Evolutionary conservation across 768 basidiomycete genomes (phyloP), one percentile per base, ranked within the genome.

Genomic region (Porpolomopsis calyptriformis): DNA sequence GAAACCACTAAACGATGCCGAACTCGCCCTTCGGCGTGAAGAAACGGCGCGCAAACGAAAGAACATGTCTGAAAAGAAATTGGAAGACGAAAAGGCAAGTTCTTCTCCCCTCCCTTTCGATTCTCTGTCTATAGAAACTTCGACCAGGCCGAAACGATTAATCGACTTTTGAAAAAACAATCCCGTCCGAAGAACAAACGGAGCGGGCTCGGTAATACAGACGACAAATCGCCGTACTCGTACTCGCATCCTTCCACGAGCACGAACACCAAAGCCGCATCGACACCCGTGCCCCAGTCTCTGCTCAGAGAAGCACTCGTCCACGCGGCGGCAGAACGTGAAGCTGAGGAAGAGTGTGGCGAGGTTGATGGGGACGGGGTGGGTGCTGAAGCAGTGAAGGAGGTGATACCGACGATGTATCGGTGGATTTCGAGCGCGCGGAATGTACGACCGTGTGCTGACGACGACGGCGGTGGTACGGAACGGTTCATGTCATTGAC

Each of bases 91-190:
- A 62, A 88, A 86, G 76, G 87, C 80, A 45, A 43, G 58, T 36
- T 36, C 6, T 4, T 48, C 34, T 11, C 39, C 45, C 18, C 40
- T 22, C 39, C 38, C 26, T 20, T 37, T 19, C 11, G 18, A 36
- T 36, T n/a, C 11, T 22, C 36, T 38, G 31, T 22, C 38, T 26
- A 16, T 22, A 18, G 10, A 2, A 8, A 11, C 8, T 22, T 6
- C 6, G 27, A 27, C 25, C 18, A 89, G 85, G 78, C 78, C 19
- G 89, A 91, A 55, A 91, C 89, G 0, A 91, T 92, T 60, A 90
- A 90, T 54, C 81, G 89, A 22, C 71, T 92, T 11, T 73, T 92
- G 42, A 88, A 88, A 60, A 91, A 90, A 61, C 86, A 87, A 57
- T 79, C 81, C 14, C 74, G 81, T 8, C 71, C 82, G 2, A 73